Evolutionary conservation across 2,329 filamentous ascomycete genomes (phyloP).

Genomic region (Xylariaceae sp.): DNA sequence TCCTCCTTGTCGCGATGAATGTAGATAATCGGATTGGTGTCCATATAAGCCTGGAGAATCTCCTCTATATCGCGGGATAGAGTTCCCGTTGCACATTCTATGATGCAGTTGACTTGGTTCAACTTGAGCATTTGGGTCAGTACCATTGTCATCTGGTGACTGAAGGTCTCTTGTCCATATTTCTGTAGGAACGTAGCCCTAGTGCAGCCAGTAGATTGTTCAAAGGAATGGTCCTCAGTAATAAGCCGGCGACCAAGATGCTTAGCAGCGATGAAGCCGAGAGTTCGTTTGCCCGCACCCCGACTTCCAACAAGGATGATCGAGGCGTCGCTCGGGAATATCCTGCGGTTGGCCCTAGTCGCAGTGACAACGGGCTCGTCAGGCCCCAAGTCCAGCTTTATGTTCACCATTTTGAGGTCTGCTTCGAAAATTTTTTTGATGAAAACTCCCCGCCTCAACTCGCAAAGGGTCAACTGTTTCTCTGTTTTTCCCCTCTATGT

Average conservation of each 20-base stretch:
- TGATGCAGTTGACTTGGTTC: slow-evolving; percentile 64
- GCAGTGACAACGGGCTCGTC: slow-evolving; percentile 12
- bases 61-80: slow-evolving; percentile 62
- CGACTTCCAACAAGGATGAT: slow-evolving; percentile 72
- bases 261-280: slow-evolving; percentile 73
- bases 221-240: slow-evolving; percentile 69
- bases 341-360: slow-evolving; percentile 39
- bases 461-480: not conserved
- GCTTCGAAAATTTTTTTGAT: not conserved
- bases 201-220: slow-evolving; percentile 63
- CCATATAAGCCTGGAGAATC: slow-evolving; percentile 61
- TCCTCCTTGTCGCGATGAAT: slow-evolving; percentile 67
- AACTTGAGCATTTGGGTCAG: slow-evolving; percentile 62
- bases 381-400: slow-evolving; percentile 19
- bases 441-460: not conserved
- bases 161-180: slow-evolving; percentile 64
- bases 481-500: not conserved
- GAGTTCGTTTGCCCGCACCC: slow-evolving; percentile 71
- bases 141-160: slow-evolving; percentile 62
- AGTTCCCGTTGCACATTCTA: slow-evolving; percentile 69
- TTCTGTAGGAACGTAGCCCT: slow-evolving; percentile 62
- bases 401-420: slow-evolving; percentile 26
- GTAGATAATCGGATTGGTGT: slow-evolving; percentile 70
- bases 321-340: slow-evolving; percentile 63
- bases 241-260: slow-evolving; percentile 68